Conservation (phyloP, 2,329 filamentous ascomycete genomes). For the Diaporthe humulicola region DNA sequence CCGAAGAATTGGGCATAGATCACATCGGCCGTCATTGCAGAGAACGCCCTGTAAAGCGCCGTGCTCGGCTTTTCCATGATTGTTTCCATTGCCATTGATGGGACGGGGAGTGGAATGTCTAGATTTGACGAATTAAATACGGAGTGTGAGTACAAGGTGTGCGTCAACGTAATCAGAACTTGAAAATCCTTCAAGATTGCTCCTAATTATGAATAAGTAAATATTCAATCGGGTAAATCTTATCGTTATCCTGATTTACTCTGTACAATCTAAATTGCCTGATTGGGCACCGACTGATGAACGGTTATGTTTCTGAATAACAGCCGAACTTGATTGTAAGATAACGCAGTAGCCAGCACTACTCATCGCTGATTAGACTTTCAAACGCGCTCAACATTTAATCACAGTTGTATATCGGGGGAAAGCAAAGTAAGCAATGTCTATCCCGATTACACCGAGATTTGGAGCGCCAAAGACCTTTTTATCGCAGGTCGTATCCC, state of each 20-base stretch:
- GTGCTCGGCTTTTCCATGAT: background rate
- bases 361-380: background rate
- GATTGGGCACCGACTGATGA: background rate
- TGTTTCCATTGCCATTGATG: too few species aligned
- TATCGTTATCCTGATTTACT: background rate
- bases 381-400: background rate
- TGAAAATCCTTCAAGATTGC: background rate
- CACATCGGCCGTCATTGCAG: background rate
- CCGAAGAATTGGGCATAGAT: constrained; percentile 1
- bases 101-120: background rate
- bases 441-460: background rate
- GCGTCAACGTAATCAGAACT: background rate
- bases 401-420: background rate
- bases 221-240: background rate
- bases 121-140: background rate
- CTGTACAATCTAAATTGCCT: too few species aligned
- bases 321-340: background rate
- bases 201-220: too few species aligned
- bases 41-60: background rate
- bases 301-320: background rate
- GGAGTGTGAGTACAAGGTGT: background rate
- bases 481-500: background rate
- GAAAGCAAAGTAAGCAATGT: background rate
- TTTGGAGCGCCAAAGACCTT: too few species aligned
- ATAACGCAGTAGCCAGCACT: background rate